Evolutionary conservation across 2,329 filamentous ascomycete genomes (phyloP).

Genomic region (Fusarium sp.): DNA sequence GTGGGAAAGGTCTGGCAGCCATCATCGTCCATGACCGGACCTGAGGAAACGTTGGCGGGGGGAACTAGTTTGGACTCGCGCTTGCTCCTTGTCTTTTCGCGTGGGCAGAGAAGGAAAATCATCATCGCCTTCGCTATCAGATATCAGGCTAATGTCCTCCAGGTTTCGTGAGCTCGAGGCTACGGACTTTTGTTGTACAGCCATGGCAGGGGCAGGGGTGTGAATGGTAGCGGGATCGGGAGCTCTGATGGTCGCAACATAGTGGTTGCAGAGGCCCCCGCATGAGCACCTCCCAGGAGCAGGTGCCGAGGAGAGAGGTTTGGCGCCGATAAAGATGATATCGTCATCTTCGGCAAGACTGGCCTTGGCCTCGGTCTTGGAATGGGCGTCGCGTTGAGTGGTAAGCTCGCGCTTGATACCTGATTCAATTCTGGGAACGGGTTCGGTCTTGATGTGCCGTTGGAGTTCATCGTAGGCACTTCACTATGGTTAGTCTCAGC

Average conservation of each 20-base stretch:
- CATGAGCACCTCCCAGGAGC: not conserved
- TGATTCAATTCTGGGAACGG: not conserved
- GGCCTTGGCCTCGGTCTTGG: not conserved
- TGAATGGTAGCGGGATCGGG: too few relatives aligned
- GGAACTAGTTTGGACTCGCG: not conserved
- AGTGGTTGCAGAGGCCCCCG: not conserved
- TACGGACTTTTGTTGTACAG: not conserved
- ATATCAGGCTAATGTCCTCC: not conserved
- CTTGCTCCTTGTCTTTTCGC: not conserved
- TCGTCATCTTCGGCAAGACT: not conserved
- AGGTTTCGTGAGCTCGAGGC: not conserved
- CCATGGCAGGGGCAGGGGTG: not conserved
- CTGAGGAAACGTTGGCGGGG: not conserved
- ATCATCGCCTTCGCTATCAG: not conserved
- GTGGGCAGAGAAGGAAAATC: not conserved
- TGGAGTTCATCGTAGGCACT: not conserved
- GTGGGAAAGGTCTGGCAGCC: not conserved
- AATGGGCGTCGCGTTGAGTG: not conserved
- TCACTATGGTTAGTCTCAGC: too few relatives aligned
- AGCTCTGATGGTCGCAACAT: not conserved
- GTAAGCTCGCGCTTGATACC: not conserved
- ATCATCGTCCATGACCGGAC: not conserved
- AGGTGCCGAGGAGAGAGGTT: not conserved
- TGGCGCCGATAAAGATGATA: not conserved
- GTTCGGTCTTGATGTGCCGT: not conserved